Base-by-base conservation (phyloP, 1,284 basidiomycete species). In the Rhodotorula sp. region DNA sequence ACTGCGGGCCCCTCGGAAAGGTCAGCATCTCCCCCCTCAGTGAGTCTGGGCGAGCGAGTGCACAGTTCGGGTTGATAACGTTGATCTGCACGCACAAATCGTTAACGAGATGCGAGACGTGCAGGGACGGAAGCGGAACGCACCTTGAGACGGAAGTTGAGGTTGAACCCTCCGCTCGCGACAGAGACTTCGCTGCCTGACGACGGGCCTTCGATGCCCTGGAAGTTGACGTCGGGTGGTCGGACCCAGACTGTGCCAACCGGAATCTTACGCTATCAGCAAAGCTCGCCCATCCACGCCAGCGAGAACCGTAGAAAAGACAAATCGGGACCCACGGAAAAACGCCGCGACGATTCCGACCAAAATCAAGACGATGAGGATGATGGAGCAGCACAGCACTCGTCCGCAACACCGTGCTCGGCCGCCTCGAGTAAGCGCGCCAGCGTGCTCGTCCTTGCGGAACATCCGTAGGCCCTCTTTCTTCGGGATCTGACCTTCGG, bases 391-490 rank as follows among this genome's bases (percentile, higher is more conserved):
- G 67, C 76, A 76, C 59, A 75, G 75, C 59, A 78, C 76, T 31
- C 78, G 60, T 22, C 76, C 70, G 57, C 73, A 77, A 30, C 69
- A 75, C 47, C 74, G 62, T 1, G 70, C 65, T 52, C 68, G 74
- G 0, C 78, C 77, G 4, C 78, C 78, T 5, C 74, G 58, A 1
- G 73, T 75, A 34, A 78, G 71, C 7, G 75, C 74, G 20, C 77
- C 77, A 4, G 71, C 64, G 65, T 78, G 78, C 64, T 79, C 77
- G 60, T 79, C 77, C 16, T 69, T 71, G 52, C 78, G 65, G 70
- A 75, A 79, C 77, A 78, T 77, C 53, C 75, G 61, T n/a, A 79
- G 68, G 10, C 77, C 78, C 52, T 75, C 78, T 61, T 79, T 78
- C 64, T 78, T 78, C 5, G 78, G 78, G 55, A 79, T 79, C 64